Evolutionary conservation across 345 rosid genomes (phyloP).

Genomic region (Brassica carinata): DNA sequence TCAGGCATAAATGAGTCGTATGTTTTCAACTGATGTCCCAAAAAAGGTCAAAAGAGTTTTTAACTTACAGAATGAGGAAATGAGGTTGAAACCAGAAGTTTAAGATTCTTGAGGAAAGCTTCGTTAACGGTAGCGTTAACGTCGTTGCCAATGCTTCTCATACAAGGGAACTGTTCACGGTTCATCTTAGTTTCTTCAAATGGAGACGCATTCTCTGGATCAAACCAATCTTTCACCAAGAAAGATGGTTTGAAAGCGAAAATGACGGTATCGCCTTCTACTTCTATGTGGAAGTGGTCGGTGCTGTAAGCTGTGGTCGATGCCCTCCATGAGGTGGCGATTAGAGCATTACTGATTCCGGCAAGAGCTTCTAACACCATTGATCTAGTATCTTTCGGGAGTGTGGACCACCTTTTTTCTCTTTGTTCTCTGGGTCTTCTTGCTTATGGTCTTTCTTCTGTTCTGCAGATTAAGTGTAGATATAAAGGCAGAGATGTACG

Average conservation of each 20-base stretch:
- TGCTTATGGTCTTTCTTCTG: conserved; percentile 9
- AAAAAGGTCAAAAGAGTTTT: not conserved
- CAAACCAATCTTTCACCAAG: conserved; percentile 45
- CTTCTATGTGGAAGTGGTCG: conserved; percentile 36
- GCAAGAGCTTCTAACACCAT: conserved; percentile 36
- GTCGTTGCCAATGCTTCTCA: conserved; percentile 56
- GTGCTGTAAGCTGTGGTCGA: conserved; percentile 45
- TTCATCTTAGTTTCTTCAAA: conserved; percentile 62
- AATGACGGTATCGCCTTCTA: conserved; percentile 14
- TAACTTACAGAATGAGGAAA: conserved; percentile 22
- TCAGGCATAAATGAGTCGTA: not conserved
- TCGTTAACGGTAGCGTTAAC: conserved; percentile 58
- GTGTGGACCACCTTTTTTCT: not conserved
- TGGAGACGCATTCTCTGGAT: conserved; percentile 28
- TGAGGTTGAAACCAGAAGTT: not conserved
- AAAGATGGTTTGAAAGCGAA: conserved; percentile 63
- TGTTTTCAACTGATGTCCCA: not conserved
- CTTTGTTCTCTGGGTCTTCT: conserved; percentile 7
- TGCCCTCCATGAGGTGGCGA: conserved; percentile 45
- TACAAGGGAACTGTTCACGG: conserved; percentile 49
- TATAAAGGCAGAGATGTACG: not conserved
- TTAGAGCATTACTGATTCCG: conserved; percentile 42
- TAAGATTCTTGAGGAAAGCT: conserved; percentile 53
- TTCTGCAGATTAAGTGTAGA: not conserved
- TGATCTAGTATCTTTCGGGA: not conserved